Base-by-base conservation (phyloP, 1,139 yeast genomes). In the Pichia terricola region DNA sequence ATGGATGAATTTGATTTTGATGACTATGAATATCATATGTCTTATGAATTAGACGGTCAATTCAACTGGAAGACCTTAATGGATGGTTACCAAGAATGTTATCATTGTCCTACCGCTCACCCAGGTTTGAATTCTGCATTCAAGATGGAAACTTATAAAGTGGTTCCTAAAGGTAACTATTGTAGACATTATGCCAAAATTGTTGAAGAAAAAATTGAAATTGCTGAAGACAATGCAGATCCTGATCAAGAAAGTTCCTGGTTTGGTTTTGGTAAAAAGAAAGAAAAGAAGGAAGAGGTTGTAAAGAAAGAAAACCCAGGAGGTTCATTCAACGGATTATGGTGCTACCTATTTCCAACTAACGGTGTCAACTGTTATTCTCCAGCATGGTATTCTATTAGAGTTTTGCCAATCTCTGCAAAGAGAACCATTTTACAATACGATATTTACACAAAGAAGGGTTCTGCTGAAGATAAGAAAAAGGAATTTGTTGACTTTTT, bases 21-120 rank as follows among this genome's bases (percentile, higher is more conserved):
- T 33, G 81, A 77, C 58, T 77, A 77, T 54, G 81, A 77, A 53
- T 77, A 75, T 59, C 76, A 76, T 60, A 75, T 76, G 81, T 72
- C 79, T n/a, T 77, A 76, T 53, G 81, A 77, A 56, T 66, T 77
- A 41, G 79, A 75, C 51, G 82, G 81, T 43, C 65, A 73, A 53
- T 77, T 77, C 62, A 77, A 77, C 61, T 77, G 82, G 82, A 77
- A 77, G 55, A 77, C 82, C 3, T 66, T 77, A 50, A 75, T 77
- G 80, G 82, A 77, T 55, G 82, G 82, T 3, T 77, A 77, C 60
- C 80, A 77, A 61, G 82, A 77, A 59, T 77, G 82, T 51, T 76
- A 76, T 61, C 82, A 77, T 57, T 77, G 82, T 59, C 81, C 81
- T 35, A 77, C 81, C 26, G 81, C 81, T 1, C 82, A 77, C 53